phyloP scores from a whole-genome alignment of 352 stramenopile genomes.

The Peronosclerospora sorghi region DNA sequence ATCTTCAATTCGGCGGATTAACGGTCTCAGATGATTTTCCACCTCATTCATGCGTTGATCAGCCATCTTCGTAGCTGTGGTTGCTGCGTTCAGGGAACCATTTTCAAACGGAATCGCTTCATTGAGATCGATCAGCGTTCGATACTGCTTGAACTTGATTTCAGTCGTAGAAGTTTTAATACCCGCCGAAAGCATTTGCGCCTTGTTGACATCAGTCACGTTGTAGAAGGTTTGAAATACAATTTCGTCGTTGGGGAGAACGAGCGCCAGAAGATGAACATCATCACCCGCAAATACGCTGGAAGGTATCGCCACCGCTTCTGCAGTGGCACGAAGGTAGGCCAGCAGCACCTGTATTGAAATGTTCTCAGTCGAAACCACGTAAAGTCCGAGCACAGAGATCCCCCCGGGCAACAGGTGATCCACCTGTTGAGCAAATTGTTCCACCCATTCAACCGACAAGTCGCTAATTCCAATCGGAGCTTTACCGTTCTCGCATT shows the following conservation, averaged over 20 bases:
- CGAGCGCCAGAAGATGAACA: constrained; percentile 37
- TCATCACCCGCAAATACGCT: constrained; percentile 9
- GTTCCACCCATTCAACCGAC: constrained; percentile 51
- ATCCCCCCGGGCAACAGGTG: constrained; percentile 51
- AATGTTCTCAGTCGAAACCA: constrained; percentile 25
- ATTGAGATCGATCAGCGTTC: constrained; percentile 32
- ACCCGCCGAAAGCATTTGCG: constrained; percentile 15
- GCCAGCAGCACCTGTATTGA: constrained; percentile 29
- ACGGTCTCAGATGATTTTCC: constrained; percentile 33
- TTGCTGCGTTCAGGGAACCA: constrained; percentile 6
- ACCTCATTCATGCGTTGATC: constrained; percentile 35
- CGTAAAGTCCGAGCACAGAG: constrained; percentile 42
- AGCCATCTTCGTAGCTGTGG: constrained; percentile 12
- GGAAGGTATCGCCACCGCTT: constrained; percentile 17
- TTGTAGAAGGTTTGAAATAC: constrained; percentile 18
- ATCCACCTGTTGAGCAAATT: constrained; percentile 60
- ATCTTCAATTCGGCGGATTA: constrained; percentile 29
- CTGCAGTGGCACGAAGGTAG: constrained; percentile 41
- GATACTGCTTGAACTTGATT: constrained; percentile 26
- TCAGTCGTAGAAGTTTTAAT: constrained; percentile 12
- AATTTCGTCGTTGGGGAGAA: constrained; percentile 11
- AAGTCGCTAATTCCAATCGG: constrained; percentile 33
- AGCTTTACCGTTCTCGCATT: constrained; percentile 25
- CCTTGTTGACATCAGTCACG: constrained; percentile 31
- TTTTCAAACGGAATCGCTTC: constrained; percentile 28